These are phyloP conservation scores for Amniculicola lignicola DNA, from an alignment of 495 filamentous ascomycete genomes.

Conservation along the genomic window DNA sequence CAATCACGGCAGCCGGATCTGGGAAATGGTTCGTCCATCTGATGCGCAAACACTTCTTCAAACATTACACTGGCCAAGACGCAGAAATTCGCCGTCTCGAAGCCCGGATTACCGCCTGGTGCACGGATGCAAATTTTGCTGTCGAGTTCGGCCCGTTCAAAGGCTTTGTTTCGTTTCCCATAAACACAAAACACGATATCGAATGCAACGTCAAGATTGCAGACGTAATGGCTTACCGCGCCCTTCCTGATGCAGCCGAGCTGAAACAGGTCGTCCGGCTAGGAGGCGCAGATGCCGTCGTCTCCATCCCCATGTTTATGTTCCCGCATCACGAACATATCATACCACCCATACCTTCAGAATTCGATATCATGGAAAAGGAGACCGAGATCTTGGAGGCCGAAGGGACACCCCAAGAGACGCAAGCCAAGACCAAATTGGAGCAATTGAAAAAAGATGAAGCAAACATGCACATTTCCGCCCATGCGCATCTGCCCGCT, in stretches of 20 bases:
- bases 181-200: constrained; percentile 38
- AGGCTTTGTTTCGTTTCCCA: constrained; percentile 37
- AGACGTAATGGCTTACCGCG: constrained; percentile 42
- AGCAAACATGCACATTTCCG: constrained; percentile 38
- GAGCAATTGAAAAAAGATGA: constrained; percentile 39
- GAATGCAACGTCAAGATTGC: constrained; percentile 34
- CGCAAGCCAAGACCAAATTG: constrained; percentile 31
- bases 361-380: constrained; percentile 21
- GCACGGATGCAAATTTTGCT: constrained; percentile 42
- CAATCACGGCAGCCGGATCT: constrained; percentile 40
- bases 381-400: constrained; percentile 31
- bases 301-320: constrained; percentile 38
- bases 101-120: constrained; percentile 36
- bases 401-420: constrained; percentile 34
- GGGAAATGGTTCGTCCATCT: constrained; percentile 39
- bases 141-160: constrained; percentile 34
- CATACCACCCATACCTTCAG: constrained; percentile 33
- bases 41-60: constrained; percentile 40
- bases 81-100: constrained; percentile 37
- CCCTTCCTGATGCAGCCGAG: constrained; percentile 29
- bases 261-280: constrained; percentile 39
- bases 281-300: constrained; percentile 38
- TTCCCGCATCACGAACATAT: constrained; percentile 45
- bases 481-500: constrained; percentile 41
- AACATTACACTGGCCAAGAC: constrained; percentile 35